Conservation (phyloP, 345 rosid species). For the Citrus inodora region DNA sequence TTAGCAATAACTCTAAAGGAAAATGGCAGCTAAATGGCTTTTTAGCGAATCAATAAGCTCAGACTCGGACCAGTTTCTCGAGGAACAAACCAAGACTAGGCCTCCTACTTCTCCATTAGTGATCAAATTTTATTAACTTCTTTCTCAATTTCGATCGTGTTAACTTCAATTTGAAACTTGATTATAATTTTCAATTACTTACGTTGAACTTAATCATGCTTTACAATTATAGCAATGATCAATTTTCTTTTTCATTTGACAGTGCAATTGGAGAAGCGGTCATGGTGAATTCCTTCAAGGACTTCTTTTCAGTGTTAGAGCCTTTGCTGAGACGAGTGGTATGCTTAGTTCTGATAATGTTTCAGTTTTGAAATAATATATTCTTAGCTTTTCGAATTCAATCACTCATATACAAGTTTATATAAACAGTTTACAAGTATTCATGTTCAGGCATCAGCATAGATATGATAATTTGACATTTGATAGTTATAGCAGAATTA, state of each 20-base stretch:
- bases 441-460: too few relatives aligned
- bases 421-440: too few relatives aligned
- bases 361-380: too few relatives aligned
- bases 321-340: conserved; percentile 85
- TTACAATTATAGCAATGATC: too few relatives aligned
- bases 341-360: conserved; percentile 4
- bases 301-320: conserved; percentile 52
- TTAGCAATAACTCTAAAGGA: not conserved
- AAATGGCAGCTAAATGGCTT: conserved; percentile 64
- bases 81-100: conserved; percentile 43
- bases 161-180: too few relatives aligned
- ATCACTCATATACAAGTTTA: too few relatives aligned
- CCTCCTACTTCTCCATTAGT: conserved; percentile 72
- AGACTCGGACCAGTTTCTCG: conserved; percentile 38
- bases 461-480: too few relatives aligned
- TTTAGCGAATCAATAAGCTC: conserved; percentile 28
- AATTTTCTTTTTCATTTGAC: not conserved
- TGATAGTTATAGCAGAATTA: too few relatives aligned
- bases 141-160: not conserved
- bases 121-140: not conserved
- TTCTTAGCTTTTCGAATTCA: too few relatives aligned
- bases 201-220: too few relatives aligned
- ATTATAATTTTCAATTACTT: too few relatives aligned
- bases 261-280: conserved; percentile 61
- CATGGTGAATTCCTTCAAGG: conserved; percentile 40